These are phyloP conservation scores for Dioszegia crocea DNA, from an alignment of 768 basidiomycete genomes.

Conservation along the genomic window DNA sequence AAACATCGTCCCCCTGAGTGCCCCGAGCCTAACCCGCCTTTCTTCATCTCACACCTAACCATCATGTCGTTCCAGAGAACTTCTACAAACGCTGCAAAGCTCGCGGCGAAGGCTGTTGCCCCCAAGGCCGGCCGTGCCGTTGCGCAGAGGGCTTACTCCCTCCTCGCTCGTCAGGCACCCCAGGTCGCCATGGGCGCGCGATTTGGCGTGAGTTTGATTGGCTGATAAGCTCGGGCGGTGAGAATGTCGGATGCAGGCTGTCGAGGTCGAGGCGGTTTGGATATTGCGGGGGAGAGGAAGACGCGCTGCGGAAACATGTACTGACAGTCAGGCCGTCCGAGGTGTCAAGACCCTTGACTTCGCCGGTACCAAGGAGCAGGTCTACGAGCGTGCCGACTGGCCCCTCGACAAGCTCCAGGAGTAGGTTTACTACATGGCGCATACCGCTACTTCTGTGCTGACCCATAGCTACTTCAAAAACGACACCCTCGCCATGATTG, in stretches of 20 bases:
- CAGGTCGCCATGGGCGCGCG: slow-evolving; percentile 37
- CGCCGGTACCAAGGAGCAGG: slow-evolving; percentile 85
- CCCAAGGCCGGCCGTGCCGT: slow-evolving; percentile 26
- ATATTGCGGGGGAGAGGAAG: neutral
- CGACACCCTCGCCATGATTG: slow-evolving; percentile 97
- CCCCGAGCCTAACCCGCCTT: neutral
- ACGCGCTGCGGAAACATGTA: neutral
- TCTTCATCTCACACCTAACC: neutral
- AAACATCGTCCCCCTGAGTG: neutral
- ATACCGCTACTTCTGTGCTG: neutral
- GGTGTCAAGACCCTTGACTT: slow-evolving; percentile 95
- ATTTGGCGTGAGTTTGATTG: slow-evolving; percentile 36
- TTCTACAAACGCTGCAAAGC: slow-evolving; percentile 43
- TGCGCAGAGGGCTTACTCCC: slow-evolving; percentile 47
- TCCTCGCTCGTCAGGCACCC: slow-evolving; percentile 43
- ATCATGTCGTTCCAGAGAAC: slow-evolving; percentile 48
- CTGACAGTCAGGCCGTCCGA: slow-evolving; percentile 54
- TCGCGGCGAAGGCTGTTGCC: slow-evolving; percentile 41
- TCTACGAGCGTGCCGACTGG: slow-evolving; percentile 97
- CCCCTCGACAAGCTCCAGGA: slow-evolving; percentile 95
- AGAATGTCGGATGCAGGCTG: neutral
- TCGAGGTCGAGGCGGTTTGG: neutral
- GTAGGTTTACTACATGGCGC: slow-evolving; percentile 32
- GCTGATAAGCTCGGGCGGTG: neutral
- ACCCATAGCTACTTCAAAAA: slow-evolving; percentile 80